phyloP scores from a whole-genome alignment of 2,329 filamentous ascomycete species.

The Pseudogymnoascus sp. region DNA sequence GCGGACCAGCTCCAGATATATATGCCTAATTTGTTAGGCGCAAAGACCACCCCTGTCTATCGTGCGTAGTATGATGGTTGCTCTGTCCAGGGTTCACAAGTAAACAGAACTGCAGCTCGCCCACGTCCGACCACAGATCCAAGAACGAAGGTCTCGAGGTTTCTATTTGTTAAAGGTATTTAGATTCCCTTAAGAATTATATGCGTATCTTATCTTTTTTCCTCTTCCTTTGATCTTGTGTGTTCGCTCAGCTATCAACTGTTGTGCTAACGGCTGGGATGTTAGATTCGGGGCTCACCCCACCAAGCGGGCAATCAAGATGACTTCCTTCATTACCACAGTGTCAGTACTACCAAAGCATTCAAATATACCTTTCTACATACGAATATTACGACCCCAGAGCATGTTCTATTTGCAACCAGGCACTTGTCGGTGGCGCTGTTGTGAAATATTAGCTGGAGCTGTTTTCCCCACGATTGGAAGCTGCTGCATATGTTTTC shows the following conservation, averaged over 20 bases:
- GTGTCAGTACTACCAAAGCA: constrained; percentile 54
- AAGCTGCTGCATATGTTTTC: constrained; percentile 31
- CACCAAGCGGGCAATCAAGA: constrained; percentile 32
- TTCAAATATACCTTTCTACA: constrained; percentile 20
- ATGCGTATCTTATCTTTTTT: background rate
- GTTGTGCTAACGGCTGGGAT: constrained; percentile 27
- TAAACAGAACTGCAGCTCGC: constrained; percentile 9
- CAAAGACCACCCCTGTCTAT: background rate
- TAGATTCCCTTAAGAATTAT: background rate
- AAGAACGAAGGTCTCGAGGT: background rate
- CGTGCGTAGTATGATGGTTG: constrained; percentile 7
- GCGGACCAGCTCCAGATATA: background rate
- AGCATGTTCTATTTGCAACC: background rate
- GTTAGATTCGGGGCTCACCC: constrained; percentile 12
- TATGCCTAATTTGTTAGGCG: constrained; percentile 2
- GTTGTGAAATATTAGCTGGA: background rate
- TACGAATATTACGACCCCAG: background rate
- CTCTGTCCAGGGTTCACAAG: background rate
- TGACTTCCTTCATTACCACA: constrained; percentile 76
- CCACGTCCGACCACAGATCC: background rate
- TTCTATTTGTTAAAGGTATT: background rate
- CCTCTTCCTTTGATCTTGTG: background rate
- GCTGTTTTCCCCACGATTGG: constrained; percentile 34
- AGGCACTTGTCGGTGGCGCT: background rate
- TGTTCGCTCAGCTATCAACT: constrained; percentile 11